A percentile compares a stretch with the other conserved stretches of the same genome.
phyloP scores from a whole-genome alignment of 2,329 filamentous ascomycete genomes.

The Stagonosporopsis rhizophila region DNA sequence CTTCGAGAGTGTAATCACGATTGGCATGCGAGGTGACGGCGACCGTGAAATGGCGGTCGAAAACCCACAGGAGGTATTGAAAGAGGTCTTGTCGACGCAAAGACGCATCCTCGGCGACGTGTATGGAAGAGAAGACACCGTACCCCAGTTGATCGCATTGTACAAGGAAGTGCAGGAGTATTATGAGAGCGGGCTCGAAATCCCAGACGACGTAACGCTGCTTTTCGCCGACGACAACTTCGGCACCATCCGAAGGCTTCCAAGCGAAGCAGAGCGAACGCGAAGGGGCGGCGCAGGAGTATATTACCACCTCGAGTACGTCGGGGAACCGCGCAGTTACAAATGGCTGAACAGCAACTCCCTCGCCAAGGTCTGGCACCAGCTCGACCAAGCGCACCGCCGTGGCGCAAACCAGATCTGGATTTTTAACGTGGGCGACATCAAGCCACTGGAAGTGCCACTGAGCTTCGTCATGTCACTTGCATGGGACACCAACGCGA shows the following conservation, averaged over 20 bases:
- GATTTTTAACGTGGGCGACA: constrained; percentile 2
- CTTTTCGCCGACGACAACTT: constrained; percentile 3
- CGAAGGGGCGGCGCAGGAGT: constrained; percentile 2
- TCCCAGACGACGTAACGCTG: constrained; percentile 1
- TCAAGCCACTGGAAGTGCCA: not conserved
- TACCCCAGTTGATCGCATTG: not conserved
- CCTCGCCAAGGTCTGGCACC: constrained; percentile 1
- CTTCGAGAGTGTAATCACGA: not conserved
- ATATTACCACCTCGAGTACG: constrained; percentile 9
- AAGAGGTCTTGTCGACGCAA: constrained; percentile 1
- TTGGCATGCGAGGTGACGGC: constrained; percentile 2
- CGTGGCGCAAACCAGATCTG: not conserved
- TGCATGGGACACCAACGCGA: not conserved
- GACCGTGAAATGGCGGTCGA: constrained; percentile 1
- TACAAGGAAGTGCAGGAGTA: constrained; percentile 2
- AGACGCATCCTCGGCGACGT: not conserved
- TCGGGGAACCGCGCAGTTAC: constrained; percentile 4
- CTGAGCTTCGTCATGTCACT: not conserved
- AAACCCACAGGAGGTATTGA: constrained; percentile 1
- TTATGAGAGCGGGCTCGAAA: not conserved
- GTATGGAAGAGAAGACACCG: not conserved
- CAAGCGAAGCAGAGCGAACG: not conserved
- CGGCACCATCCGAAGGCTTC: not conserved
- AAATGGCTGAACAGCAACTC: constrained; percentile 11
- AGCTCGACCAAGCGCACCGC: not conserved